Evolutionary conservation across 2,329 filamentous ascomycete species (phyloP), one percentile per base, ranked within the genome.

Genomic region (Ophidiomyces ophidiicola): DNA sequence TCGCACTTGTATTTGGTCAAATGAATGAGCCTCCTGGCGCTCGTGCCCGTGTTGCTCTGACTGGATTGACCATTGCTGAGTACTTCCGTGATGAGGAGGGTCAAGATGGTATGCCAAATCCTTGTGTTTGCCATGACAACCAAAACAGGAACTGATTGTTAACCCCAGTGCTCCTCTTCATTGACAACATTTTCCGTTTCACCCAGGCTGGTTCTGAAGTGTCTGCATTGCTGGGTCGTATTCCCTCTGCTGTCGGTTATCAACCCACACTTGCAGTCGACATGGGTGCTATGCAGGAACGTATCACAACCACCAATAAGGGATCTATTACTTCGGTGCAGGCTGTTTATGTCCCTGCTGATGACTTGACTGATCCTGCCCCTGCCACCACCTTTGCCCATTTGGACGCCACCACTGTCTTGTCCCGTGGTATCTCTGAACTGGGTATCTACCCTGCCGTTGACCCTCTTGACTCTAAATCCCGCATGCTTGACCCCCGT

Each of bases 181-280:
- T 96, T 68, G 90, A 98, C 82, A 98, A 98, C 78, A 96, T 98
- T 72, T 96, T 94, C 85, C 82, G 90, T 63, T 96, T 96, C 78
- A 94, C 88, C 53, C 88, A 96, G 74, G 90, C 90, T 67, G 90
- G 90, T 87, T 96, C 90, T 60, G 90, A 98, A 74, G 90, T 98
- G 78, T 96, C 88, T 74, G 90, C 90, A 62, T 79, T 98, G 65
- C 77, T 98, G 53, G 90, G 90, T 76, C 88, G 90, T 86, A 98
- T 98, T 61, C 90, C 90, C 70, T 98, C 90, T 76, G 90, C 90
- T 66, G 90, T 98, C 82, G 90, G 90, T 81, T 98, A 98, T 79
- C 90, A 94, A 71, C 87, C 87, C 63, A 94, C 87, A 57, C 84
- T 94, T 60, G 87, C 87, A 71, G 83, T 94, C 69, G 87, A 94